Evolutionary conservation across 176 grass and related monocot species (phyloP), one percentile per base, ranked within the genome.

Genomic region (Oryza longistaminata): DNA sequence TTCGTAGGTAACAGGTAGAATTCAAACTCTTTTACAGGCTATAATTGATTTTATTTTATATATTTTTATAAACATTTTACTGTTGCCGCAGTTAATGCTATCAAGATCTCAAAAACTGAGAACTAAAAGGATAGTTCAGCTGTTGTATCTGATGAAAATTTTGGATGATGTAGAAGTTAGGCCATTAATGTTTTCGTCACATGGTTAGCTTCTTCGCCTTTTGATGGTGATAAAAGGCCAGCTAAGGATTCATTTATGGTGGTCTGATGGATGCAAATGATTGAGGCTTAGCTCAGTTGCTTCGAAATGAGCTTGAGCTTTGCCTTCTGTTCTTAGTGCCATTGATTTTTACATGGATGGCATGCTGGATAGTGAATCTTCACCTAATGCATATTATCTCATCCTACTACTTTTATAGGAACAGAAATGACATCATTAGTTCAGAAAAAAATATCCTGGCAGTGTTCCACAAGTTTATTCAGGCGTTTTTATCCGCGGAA

Each of bases 201-300:
- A n/a, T n/a, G n/a, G n/a, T n/a, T n/a, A n/a, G n/a, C n/a, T n/a
- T n/a, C n/a, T n/a, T n/a, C n/a, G n/a, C n/a, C n/a, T n/a, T n/a
- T n/a, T n/a, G n/a, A 85, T 68, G 82, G 70, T 27, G 70, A 76
- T 22, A 85, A 85, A 46, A 24, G 7, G 34, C 22, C 55, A 64
- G 14, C 71, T 37, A 64, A 45, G 34, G 70, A 26, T 85, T 68
- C 21, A 17, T 82, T 14, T 76, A 76, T 76, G 82, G 53, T 31
- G 71, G 61, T 44, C 67, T 77, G 19, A 3, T 65, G 26, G 25
- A 85, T 67, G n/a, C n/a, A 43, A 85, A 73, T n/a, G 64, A 40
- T 13, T 21, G 9, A 82, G 27, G n/a, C n/a, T 10, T 82, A 11
- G 34, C 48, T 64, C 17, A 62, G 19, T 21, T 22, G 1, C 14